Base-by-base conservation (phyloP, 371 early-diverging fungal genomes). In the Actinomortierella wolfii region DNA sequence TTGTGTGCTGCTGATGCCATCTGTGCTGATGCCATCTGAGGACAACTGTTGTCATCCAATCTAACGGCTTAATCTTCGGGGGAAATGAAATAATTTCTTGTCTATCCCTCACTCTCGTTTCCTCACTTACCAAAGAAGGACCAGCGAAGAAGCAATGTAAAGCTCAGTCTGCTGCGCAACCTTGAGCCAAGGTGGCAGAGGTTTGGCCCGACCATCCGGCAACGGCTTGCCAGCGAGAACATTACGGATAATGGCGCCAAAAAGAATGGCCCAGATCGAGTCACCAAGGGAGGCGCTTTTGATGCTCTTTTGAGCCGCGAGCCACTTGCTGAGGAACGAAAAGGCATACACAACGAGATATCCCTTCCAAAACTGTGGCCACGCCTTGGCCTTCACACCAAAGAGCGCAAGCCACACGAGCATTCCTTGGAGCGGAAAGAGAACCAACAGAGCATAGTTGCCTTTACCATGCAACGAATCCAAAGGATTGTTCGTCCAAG, bases 181-280 rank as follows among this genome's bases (percentile, higher is more conserved):
- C 57, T 86, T 86, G 20, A 86, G 69, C 73, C 80, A 84, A 1
- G 77, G 74, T 0, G 84, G 80, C 34, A 86, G 53, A 17, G 76
- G 74, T 21, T 69, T 69, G 23, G 71, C 60, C 1, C 76, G 61
- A 14, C 69, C 67, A 24, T 79, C 76, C 2, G 79, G 76, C 49
- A 51, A 29, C 7, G 67, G 61, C 13, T 61, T 54, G n/a, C 64
- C 58, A 0, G 79, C 76, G 40, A 84, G 59, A 11, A 64, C 56
- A 58, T 83, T 84, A 24, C 85, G 81, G 11, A 84, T 51, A 23
- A 77, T 28, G 8, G 80, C 81, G 0, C 87, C 87, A 54, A 86
- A 76, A 11, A 85, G 68, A 51, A 86, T 85, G 20, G 85, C 87
- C 87, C 87, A 86, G 23, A 86, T 85, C 15, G 87, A 85, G 50